phyloP scores from a whole-genome alignment of 2,329 filamentous ascomycete genomes.

The Colletotrichum zoysiae region DNA sequence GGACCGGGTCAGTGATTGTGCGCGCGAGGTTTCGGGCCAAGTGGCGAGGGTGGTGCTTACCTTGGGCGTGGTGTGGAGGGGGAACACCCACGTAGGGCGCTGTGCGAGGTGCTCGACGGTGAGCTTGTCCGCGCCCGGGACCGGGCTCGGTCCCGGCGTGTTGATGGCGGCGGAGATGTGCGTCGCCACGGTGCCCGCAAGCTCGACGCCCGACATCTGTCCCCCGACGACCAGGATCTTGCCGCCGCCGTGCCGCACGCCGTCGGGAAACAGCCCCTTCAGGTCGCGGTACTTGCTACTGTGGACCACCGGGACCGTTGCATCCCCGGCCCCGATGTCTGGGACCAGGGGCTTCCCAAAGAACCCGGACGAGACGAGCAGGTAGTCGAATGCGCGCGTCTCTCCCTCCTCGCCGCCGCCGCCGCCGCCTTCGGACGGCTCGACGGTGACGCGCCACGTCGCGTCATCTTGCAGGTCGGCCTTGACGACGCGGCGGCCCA shows the following conservation, averaged over 20 bases:
- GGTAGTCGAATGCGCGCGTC: constrained; percentile 73
- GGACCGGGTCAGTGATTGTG: constrained; percentile 45
- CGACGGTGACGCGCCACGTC: constrained; percentile 57
- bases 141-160: constrained; percentile 58
- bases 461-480: constrained; percentile 52
- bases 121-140: constrained; percentile 62
- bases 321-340: constrained; percentile 52
- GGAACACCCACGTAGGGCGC: constrained; percentile 79
- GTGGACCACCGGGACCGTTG: constrained; percentile 69
- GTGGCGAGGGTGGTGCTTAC: constrained; percentile 48
- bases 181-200: constrained; percentile 77
- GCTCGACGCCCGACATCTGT: constrained; percentile 86
- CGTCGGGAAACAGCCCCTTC: constrained; percentile 57
- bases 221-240: constrained; percentile 83
- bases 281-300: constrained; percentile 75
- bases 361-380: constrained; percentile 82
- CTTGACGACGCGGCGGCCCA: constrained; percentile 62
- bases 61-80: constrained; percentile 66
- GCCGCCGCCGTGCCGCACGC: constrained; percentile 54
- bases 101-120: constrained; percentile 77
- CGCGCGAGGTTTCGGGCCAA: background rate
- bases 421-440: constrained; percentile 44
- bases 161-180: constrained; percentile 75
- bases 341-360: constrained; percentile 74
- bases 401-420: constrained; percentile 51